phyloP scores from a whole-genome alignment of 148 eudicot genomes.

The Fagopyrum homotropicum region DNA sequence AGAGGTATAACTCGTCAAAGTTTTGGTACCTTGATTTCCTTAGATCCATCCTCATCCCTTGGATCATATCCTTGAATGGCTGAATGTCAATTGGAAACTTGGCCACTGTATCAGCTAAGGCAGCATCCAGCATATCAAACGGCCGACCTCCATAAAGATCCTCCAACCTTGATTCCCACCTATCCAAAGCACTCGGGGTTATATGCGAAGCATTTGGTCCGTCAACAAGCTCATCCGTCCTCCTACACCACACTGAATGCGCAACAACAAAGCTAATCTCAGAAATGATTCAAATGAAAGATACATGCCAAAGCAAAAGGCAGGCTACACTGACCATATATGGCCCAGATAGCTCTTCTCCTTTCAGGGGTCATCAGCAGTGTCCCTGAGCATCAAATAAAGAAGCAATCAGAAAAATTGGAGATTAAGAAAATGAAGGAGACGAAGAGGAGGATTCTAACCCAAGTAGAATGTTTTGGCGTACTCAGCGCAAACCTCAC shows the following conservation, averaged over 20 bases:
- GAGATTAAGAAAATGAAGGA: no score
- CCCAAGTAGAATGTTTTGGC: constrained; percentile 87
- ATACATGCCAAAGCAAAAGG: no score
- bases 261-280: background rate
- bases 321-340: constrained; percentile 90
- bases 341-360: constrained; percentile 95
- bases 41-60: constrained; percentile 95
- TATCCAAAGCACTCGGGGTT: constrained; percentile 83
- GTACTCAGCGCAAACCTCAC: constrained; percentile 84
- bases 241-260: constrained; percentile 91
- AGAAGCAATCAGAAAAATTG: constrained; percentile 9
- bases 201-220: constrained; percentile 98
- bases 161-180: constrained; percentile 95
- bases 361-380: constrained; percentile 86
- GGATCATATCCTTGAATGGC: constrained; percentile 99
- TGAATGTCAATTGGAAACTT: constrained; percentile 96
- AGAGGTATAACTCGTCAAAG: constrained; percentile 86
- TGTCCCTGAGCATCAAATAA: constrained; percentile 47
- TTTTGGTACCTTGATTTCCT: constrained; percentile 79
- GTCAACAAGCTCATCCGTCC: constrained; percentile 98
- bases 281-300: background rate
- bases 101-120: constrained; percentile 77
- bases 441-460: constrained; percentile 17
- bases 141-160: constrained; percentile 81
- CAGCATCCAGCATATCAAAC: constrained; percentile 99